Evolutionary conservation across 345 rosid genomes (phyloP).

Genomic region (Salix purpurea): DNA sequence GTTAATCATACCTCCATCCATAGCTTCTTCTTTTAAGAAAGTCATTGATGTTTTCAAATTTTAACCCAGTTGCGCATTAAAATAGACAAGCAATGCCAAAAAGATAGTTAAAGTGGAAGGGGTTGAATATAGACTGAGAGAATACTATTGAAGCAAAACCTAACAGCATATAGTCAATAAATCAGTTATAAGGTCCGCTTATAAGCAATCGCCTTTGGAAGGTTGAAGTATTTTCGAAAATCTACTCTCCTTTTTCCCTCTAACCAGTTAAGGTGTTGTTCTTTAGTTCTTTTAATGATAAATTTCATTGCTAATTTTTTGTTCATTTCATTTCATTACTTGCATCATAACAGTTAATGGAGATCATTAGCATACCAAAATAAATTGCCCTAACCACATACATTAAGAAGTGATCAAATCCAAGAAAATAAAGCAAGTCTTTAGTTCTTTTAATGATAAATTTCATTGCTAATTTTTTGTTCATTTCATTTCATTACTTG

Average conservation of each 20-base stretch:
- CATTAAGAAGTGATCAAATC: not conserved
- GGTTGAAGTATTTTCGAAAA: not conserved
- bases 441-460: not conserved
- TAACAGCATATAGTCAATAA: not conserved
- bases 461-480: too few relatives aligned
- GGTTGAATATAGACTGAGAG: not conserved
- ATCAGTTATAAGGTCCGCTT: too few relatives aligned
- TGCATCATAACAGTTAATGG: too few relatives aligned
- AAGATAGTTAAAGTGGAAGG: not conserved
- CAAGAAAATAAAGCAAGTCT: not conserved
- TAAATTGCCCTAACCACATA: too few relatives aligned
- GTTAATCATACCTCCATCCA: not conserved
- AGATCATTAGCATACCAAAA: too few relatives aligned
- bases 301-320: too few relatives aligned
- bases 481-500: too few relatives aligned
- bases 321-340: too few relatives aligned
- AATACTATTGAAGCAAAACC: not conserved
- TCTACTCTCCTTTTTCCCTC: not conserved
- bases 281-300: not conserved
- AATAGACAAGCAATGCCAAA: not conserved
- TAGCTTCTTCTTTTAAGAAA: not conserved
- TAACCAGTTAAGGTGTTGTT: not conserved
- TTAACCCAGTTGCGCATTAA: not conserved
- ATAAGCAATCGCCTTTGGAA: not conserved
- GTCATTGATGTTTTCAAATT: not conserved